phyloP scores from a whole-genome alignment of 371 early-diverging fungal genomes.

The Saksenaea oblongispora region DNA sequence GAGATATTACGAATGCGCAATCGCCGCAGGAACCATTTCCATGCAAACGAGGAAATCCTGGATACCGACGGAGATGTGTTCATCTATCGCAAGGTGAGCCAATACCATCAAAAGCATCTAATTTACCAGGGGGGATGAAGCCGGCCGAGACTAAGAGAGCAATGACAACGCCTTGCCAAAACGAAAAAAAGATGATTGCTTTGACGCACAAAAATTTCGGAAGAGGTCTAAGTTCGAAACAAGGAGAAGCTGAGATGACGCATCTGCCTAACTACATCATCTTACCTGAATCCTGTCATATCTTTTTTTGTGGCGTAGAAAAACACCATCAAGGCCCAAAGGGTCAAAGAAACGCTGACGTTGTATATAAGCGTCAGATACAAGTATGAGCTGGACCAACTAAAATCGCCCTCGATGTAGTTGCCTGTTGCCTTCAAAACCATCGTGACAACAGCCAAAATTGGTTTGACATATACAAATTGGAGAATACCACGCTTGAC shows the following conservation, averaged over 20 bases:
- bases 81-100: constrained; percentile 13
- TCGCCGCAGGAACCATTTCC: constrained; percentile 87
- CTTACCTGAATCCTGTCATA: constrained; percentile 75
- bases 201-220: constrained; percentile 96
- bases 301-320: constrained; percentile 85
- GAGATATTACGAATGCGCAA: constrained; percentile 72
- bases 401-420: constrained; percentile 85
- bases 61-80: constrained; percentile 83
- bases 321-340: constrained; percentile 90
- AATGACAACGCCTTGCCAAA: constrained; percentile 93
- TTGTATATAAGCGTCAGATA: constrained; percentile 88
- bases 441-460: constrained; percentile 81
- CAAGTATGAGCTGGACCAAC: constrained; percentile 71
- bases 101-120: not conserved
- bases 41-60: constrained; percentile 93
- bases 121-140: constrained; percentile 46
- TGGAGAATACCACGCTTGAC: constrained; percentile 93
- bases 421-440: constrained; percentile 69
- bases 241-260: not conserved
- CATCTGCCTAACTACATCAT: not conserved
- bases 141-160: constrained; percentile 81
- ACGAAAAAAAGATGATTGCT: constrained; percentile 93
- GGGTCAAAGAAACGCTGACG: constrained; percentile 76
- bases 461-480: constrained; percentile 90
- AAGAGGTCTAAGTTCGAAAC: constrained; percentile 62